phyloP scores from a whole-genome alignment of 257 asterid species.

The Ligustrum vulgare region DNA sequence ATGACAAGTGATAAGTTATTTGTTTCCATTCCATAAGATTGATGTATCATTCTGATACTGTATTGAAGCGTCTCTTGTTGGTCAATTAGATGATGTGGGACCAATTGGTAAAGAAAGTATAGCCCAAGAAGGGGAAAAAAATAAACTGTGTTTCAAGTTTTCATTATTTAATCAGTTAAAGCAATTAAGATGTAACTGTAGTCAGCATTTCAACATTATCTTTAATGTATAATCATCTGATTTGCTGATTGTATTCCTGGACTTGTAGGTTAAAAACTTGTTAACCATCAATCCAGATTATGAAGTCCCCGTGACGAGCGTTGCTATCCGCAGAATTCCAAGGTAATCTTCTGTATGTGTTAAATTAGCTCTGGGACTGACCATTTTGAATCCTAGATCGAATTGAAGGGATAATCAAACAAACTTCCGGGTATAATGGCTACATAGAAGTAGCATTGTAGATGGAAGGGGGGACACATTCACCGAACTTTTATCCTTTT shows the following conservation, averaged over 20 bases:
- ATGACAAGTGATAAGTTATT: neutral
- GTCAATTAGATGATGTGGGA: neutral
- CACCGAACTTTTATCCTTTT: too few species aligned
- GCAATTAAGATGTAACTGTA: neutral
- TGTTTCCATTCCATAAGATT: neutral
- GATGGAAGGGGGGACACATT: neutral
- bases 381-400: neutral
- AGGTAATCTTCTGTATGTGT: conserved; percentile 38
- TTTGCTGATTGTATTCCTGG: neutral
- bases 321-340: conserved; percentile 87
- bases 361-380: neutral
- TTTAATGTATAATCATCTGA: neutral
- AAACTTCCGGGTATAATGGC: neutral
- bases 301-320: conserved; percentile 71
- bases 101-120: neutral
- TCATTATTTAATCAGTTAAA: neutral
- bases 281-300: conserved; percentile 78
- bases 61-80: neutral
- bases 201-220: neutral
- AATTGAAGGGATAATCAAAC: neutral
- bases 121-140: neutral
- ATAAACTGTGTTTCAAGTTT: neutral
- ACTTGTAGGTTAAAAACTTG: conserved; percentile 69
- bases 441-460: neutral
- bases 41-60: neutral